Percentiles rank a stretch among this genome's conserved stretches.
Evolutionary conservation across 495 filamentous ascomycete genomes (phyloP).

Genomic region (Talaromyces wortmannii): DNA sequence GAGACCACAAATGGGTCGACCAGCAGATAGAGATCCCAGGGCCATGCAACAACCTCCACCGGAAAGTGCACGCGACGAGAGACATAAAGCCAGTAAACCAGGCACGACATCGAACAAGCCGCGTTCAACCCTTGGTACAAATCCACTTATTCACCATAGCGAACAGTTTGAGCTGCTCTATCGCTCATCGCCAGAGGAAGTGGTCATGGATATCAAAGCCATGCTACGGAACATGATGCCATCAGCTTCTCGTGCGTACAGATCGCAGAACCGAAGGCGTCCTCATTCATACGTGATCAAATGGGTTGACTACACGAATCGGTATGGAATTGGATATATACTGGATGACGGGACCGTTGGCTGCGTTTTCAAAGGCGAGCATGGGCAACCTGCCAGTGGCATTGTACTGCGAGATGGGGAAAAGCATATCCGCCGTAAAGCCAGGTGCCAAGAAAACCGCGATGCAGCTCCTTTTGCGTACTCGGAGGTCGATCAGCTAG

Average conservation of each 20-base stretch:
- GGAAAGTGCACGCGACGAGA: conserved; percentile 8
- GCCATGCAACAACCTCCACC: conserved; percentile 5
- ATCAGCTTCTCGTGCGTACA: conserved; percentile 23
- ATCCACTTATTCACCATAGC: conserved; percentile 30
- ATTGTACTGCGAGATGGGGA: conserved; percentile 61
- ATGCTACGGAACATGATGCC: conserved; percentile 35
- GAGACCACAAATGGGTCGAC: not conserved
- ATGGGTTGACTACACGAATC: conserved; percentile 94
- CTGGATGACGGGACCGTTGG: conserved; percentile 79
- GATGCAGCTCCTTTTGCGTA: conserved; percentile 46
- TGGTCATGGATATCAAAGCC: conserved; percentile 31
- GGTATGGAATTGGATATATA: conserved; percentile 81
- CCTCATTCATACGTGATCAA: conserved; percentile 61
- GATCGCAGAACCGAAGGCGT: conserved; percentile 20
- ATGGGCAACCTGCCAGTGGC: conserved; percentile 54
- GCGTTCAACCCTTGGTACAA: conserved; percentile 31
- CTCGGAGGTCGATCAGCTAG: conserved; percentile 54
- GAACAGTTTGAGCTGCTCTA: conserved; percentile 31
- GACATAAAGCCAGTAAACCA: conserved; percentile 27
- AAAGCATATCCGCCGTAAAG: conserved; percentile 38
- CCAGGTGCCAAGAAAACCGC: conserved; percentile 49
- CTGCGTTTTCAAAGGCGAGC: conserved; percentile 66
- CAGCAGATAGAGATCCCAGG: conserved; percentile 3
- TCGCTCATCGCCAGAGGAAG: conserved; percentile 30
- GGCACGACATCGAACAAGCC: conserved; percentile 19